These are phyloP conservation scores for Exophiala oligosperma DNA, from an alignment of 2,329 filamentous ascomycete genomes.

Conservation along the genomic window DNA sequence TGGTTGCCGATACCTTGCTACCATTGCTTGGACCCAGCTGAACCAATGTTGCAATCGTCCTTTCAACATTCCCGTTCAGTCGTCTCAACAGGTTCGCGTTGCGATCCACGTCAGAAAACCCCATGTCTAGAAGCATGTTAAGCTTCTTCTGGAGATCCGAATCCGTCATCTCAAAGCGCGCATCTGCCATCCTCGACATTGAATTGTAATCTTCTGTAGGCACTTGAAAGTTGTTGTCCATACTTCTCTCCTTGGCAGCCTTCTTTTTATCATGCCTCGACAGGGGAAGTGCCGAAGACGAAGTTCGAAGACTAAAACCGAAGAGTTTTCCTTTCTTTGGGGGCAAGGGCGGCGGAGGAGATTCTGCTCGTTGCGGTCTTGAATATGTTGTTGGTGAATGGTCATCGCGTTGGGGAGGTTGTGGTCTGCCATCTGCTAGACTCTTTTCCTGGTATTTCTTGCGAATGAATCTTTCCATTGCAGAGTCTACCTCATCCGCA, in stretches of 20 bases:
- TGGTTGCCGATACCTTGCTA: constrained; percentile 1
- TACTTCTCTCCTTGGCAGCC: constrained; percentile 34
- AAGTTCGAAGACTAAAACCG: constrained; percentile 66
- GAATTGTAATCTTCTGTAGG: constrained; percentile 25
- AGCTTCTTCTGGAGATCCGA: constrained; percentile 72
- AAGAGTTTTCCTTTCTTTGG: constrained; percentile 60
- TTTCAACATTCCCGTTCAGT: constrained; percentile 80
- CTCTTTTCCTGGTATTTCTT: constrained; percentile 81
- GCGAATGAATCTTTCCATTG: constrained; percentile 92
- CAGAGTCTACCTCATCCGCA: constrained; percentile 86
- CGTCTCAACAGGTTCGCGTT: constrained; percentile 81
- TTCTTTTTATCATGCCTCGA: constrained; percentile 46
- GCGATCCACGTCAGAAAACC: constrained; percentile 78
- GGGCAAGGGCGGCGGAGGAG: constrained; percentile 53
- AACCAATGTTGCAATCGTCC: constrained; percentile 79
- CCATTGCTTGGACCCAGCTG: constrained; percentile 68
- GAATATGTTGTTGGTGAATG: constrained; percentile 54
- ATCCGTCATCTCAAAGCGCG: constrained; percentile 23
- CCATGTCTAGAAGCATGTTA: constrained; percentile 79
- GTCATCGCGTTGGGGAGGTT: constrained; percentile 35
- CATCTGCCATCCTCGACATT: constrained; percentile 23
- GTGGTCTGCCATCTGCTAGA: constrained; percentile 48
- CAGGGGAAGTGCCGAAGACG: constrained; percentile 68
- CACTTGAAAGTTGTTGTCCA: constrained; percentile 28
- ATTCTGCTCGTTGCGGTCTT: constrained; percentile 51